These are phyloP conservation scores for Termitomyces sp. DNA, from an alignment of 768 basidiomycete genomes.

Conservation along the genomic window DNA sequence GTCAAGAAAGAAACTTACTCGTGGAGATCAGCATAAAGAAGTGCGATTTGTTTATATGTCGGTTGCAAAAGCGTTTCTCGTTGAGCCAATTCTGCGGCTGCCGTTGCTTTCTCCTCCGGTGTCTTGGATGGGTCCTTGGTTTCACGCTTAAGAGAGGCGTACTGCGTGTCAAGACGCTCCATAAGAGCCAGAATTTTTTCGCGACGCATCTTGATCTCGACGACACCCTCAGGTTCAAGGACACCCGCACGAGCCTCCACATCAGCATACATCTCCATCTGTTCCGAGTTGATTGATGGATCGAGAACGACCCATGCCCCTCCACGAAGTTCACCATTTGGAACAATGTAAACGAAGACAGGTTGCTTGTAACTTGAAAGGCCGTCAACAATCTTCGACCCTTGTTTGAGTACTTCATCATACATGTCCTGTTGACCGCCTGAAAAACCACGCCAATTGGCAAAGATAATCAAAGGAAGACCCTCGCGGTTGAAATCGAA, in stretches of 20 bases:
- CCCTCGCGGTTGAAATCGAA: slow-evolving; percentile 98
- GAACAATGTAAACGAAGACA: slow-evolving; percentile 97
- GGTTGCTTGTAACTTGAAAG: slow-evolving; percentile 96
- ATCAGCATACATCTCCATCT: slow-evolving; percentile 99
- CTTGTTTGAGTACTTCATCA: slow-evolving; percentile 95
- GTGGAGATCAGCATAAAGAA: slow-evolving; percentile 94
- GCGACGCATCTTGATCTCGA: slow-evolving; percentile 97
- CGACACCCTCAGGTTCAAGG: slow-evolving; percentile 92
- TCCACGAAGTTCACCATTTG: slow-evolving; percentile 97
- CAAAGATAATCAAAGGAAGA: slow-evolving; percentile 95
- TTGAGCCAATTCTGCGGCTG: slow-evolving; percentile 60
- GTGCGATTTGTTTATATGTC: slow-evolving; percentile 89
- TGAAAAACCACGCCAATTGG: slow-evolving; percentile 99
- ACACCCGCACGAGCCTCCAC: slow-evolving; percentile 95
- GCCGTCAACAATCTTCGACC: slow-evolving; percentile 98
- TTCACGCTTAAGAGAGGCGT: slow-evolving; percentile 73
- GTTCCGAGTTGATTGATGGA: slow-evolving; percentile 92
- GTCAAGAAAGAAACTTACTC: slow-evolving; percentile 53
- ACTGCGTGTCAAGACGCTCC: slow-evolving; percentile 87
- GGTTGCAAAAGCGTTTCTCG: slow-evolving; percentile 82
- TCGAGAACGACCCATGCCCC: slow-evolving; percentile 99
- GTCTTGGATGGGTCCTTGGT: slow-evolving; percentile 72
- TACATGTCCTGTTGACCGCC: slow-evolving; percentile 99
- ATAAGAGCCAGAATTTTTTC: slow-evolving; percentile 88
- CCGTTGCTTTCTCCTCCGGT: slow-evolving; percentile 68